Percentiles rank a stretch among this genome's conserved stretches.
phyloP scores from a whole-genome alignment of 1,139 yeast species.

The Pichia sp. region DNA sequence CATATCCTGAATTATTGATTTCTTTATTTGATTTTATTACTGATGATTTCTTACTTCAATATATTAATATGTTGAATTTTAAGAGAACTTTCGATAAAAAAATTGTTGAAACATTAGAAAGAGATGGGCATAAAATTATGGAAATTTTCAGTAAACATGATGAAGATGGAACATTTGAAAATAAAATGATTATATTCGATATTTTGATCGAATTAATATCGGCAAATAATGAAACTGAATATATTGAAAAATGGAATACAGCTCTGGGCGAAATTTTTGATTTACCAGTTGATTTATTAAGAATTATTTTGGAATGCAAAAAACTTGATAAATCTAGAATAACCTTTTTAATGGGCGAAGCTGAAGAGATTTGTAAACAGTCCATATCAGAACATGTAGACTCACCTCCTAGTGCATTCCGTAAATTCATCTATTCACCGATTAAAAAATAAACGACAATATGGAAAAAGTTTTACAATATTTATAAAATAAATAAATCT shows the following conservation, averaged over 20 bases:
- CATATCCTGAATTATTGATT: slow-evolving; percentile 25
- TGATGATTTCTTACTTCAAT: slow-evolving; percentile 41
- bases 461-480: background rate
- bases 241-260: slow-evolving; percentile 52
- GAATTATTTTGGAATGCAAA: slow-evolving; percentile 37
- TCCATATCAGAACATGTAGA: slow-evolving; percentile 8
- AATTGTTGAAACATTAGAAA: slow-evolving; percentile 51
- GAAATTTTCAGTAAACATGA: slow-evolving; percentile 14
- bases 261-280: slow-evolving; percentile 55
- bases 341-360: slow-evolving; percentile 19
- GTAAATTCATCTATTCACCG: slow-evolving; percentile 12
- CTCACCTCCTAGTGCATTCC: slow-evolving; percentile 8
- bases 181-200: slow-evolving; percentile 60
- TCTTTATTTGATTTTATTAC: slow-evolving; percentile 33
- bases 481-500: background rate
- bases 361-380: slow-evolving; percentile 14
- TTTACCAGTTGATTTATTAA: slow-evolving; percentile 63
- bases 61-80: slow-evolving; percentile 43
- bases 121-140: slow-evolving; percentile 60
- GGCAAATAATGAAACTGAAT: slow-evolving; percentile 43
- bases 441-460: background rate
- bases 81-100: slow-evolving; percentile 42
- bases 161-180: slow-evolving; percentile 25
- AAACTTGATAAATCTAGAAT: slow-evolving; percentile 23
- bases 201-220: slow-evolving; percentile 63